Percentiles rank a stretch among this genome's conserved stretches.
phyloP scores from a whole-genome alignment of 805 yeast genomes.

The Nakazawaea holstii region DNA sequence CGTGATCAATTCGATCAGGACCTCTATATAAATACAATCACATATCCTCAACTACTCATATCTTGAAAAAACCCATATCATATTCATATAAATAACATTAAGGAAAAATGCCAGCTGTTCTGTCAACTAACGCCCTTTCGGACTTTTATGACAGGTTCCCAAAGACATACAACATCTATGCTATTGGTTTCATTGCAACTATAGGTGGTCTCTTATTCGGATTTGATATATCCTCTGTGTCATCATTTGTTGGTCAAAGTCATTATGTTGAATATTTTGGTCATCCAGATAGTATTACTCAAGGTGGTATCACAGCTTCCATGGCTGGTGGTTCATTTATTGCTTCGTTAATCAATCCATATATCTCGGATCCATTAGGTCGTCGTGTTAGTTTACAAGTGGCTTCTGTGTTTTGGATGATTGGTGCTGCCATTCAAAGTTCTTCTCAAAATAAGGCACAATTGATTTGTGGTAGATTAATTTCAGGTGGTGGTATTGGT shows the following conservation, averaged over 20 bases:
- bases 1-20: no score
- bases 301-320: slow-evolving; percentile 71
- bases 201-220: slow-evolving; percentile 73
- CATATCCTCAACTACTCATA: no score
- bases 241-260: slow-evolving; percentile 52
- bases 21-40: no score
- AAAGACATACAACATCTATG: slow-evolving; percentile 48
- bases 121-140: background rate
- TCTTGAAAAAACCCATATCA: no score
- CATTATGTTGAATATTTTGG: slow-evolving; percentile 50
- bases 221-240: slow-evolving; percentile 73
- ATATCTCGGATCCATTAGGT: slow-evolving; percentile 36
- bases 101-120: no score
- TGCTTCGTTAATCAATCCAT: slow-evolving; percentile 23
- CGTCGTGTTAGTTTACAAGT: slow-evolving; percentile 32
- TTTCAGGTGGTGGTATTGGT: slow-evolving; percentile 63
- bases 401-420: slow-evolving; percentile 20
- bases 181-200: slow-evolving; percentile 52
- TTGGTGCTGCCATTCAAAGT: slow-evolving; percentile 19
- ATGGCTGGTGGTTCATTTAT: slow-evolving; percentile 66
- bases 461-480: slow-evolving; percentile 48
- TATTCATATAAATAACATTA: no score
- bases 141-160: slow-evolving; percentile 18
- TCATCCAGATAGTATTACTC: slow-evolving; percentile 47
- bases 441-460: slow-evolving; percentile 34